Base-by-base conservation (phyloP, 371 early-diverging fungal species). In the Synchytrium microbalum region DNA sequence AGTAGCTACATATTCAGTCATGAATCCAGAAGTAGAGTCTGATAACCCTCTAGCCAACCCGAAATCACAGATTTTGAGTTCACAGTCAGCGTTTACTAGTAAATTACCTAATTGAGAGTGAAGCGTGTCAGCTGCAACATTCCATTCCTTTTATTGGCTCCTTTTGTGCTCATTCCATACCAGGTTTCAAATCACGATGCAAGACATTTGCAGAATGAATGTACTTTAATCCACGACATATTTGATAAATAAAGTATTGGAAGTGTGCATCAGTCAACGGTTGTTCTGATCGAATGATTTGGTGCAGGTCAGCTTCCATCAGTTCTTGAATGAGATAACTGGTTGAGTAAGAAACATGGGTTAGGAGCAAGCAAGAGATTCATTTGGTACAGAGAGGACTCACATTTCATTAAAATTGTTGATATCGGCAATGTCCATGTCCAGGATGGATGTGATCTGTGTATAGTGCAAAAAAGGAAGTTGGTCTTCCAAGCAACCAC, bases 291-390 rank as follows among this genome's bases (percentile, higher is more conserved):
- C 91, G 88, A 71, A 98, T 96, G 67, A 98, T 95, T 68, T 94
- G 96, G 76, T 97, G 96, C 63, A 98, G 82, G 75, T 97, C 98
- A 46, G 99, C 96, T 72, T 98, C 99, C 99, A 98, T 98, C 58
- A 98, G 77, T 32, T 83, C 83, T 63, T 74, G 75, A n/a, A 76
- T 74, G 46, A 79, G 63, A 59, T 70, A 77, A 46, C 74, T 79
- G 38, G 3, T 46, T 30, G n/a, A n/a, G n/a, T n/a, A 59, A 24
- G 23, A 46, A 2, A 23, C 14, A 13, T 19, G 59, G 64, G 25
- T 65, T 67, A n/a, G 64, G 23, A 30, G 52, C 2, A 53, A 25
- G 59, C 29, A 66, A 10, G 67, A 61, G 24, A 53, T 32, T 19
- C 53, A 5, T 26, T 14, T n/a, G 26, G 3, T 64, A 10, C 13